A percentile compares a stretch with the other conserved stretches of the same genome.
Conservation (phyloP, 1,284 basidiomycete genomes). For the Cerioporus squamosus region DNA sequence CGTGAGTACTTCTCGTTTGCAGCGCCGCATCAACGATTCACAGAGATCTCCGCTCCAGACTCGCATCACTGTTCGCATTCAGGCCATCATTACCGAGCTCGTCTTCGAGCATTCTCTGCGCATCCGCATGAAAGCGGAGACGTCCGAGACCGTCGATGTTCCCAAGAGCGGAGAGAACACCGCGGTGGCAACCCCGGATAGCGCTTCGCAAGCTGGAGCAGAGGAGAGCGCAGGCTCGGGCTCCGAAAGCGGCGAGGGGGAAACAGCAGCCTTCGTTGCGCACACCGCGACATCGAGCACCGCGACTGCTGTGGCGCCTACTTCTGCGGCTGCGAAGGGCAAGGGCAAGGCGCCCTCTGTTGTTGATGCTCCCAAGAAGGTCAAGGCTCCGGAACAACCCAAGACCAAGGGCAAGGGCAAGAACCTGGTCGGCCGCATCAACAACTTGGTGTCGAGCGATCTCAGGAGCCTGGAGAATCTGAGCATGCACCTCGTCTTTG, state of each 20-base stretch:
- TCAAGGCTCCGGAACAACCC: constrained; percentile 2
- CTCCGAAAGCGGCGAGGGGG: constrained; percentile 7
- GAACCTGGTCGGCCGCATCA: constrained; percentile 54
- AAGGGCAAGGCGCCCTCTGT: constrained; percentile 14
- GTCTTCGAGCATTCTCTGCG: constrained; percentile 62
- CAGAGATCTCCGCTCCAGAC: constrained; percentile 11
- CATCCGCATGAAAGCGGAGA: constrained; percentile 50
- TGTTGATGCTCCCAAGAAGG: constrained; percentile 1
- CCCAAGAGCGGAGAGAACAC: constrained; percentile 20
- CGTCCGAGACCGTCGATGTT: not conserved
- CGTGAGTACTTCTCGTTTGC: constrained; percentile 30
- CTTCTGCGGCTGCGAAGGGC: not conserved
- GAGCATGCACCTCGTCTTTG: not conserved
- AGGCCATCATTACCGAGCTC: constrained; percentile 59
- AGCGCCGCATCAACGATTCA: not conserved
- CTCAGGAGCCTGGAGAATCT: constrained; percentile 6
- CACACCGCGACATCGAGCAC: constrained; percentile 13
- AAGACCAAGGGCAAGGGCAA: constrained; percentile 36
- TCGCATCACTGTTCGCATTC: constrained; percentile 42
- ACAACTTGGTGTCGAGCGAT: constrained; percentile 29
- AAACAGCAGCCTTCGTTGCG: constrained; percentile 1
- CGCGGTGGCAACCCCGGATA: constrained; percentile 33
- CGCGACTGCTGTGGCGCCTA: not conserved
- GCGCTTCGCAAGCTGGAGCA: constrained; percentile 23
- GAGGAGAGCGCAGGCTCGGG: too few species aligned